phyloP scores from a whole-genome alignment of 75 land plant genomes.

The Azolla pinnata region DNA sequence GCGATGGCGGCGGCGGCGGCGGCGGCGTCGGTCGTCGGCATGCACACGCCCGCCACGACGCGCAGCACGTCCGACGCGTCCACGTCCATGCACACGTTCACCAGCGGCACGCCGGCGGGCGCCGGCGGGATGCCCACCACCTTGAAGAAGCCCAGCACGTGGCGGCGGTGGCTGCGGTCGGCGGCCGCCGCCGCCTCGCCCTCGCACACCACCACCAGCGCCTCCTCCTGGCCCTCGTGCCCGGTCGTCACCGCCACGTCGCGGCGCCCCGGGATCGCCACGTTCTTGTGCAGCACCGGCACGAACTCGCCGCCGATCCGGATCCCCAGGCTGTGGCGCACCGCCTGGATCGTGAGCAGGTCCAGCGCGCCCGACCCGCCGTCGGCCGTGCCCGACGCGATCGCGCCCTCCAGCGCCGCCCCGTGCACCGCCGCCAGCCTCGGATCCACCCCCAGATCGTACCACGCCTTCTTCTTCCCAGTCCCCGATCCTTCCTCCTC shows the following conservation, averaged over 20 bases:
- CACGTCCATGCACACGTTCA: constrained; percentile 58
- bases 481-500: too few relatives aligned
- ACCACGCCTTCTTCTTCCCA: background rate
- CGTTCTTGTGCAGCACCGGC: constrained; percentile 46
- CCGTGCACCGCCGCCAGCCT: constrained; percentile 55
- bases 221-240: constrained; percentile 37
- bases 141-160: constrained; percentile 60
- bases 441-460: constrained; percentile 33
- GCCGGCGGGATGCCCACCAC: constrained; percentile 46
- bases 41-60: constrained; percentile 40
- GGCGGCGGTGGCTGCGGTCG: constrained; percentile 35
- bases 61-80: constrained; percentile 54
- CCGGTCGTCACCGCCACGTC: constrained; percentile 49
- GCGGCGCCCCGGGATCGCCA: constrained; percentile 40
- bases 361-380: constrained; percentile 46
- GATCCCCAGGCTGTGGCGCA: constrained; percentile 48
- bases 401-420: constrained; percentile 70
- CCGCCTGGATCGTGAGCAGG: constrained; percentile 54
- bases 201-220: constrained; percentile 51
- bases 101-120: constrained; percentile 41
- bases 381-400: constrained; percentile 50
- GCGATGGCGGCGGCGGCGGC: too few relatives aligned
- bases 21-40: constrained; percentile 17
- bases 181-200: constrained; percentile 39
- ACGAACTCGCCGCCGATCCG: constrained; percentile 27